These are phyloP conservation scores for Andalucia godoyi DNA, from an alignment of 78 protist species.

Conservation along the genomic window DNA sequence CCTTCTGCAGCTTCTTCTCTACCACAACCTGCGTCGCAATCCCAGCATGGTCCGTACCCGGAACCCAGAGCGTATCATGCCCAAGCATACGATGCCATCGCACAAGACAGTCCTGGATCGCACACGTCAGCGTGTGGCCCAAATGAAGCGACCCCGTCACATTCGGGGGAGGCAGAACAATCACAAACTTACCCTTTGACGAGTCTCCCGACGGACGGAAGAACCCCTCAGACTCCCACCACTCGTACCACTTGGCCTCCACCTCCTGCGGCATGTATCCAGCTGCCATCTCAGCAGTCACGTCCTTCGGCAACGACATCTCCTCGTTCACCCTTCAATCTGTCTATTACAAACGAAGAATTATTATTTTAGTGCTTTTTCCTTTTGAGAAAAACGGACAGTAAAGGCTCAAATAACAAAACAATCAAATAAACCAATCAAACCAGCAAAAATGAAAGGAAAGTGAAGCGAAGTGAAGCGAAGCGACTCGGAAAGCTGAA, in stretches of 20 bases:
- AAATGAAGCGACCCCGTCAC: conserved; percentile 98
- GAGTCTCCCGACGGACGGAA: conserved; percentile 56
- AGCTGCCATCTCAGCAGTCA: too few relatives aligned
- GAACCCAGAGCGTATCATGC: conserved; percentile 74
- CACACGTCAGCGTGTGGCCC: conserved; percentile 95
- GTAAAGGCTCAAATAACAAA: too few relatives aligned
- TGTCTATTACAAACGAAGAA: too few relatives aligned
- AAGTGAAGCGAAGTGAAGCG: too few relatives aligned
- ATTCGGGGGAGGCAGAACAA: conserved; percentile 98
- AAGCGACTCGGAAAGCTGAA: too few relatives aligned
- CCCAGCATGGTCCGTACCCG: conserved; percentile 99
- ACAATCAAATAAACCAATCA: too few relatives aligned
- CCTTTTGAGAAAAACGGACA: too few relatives aligned
- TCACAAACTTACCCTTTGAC: conserved; percentile 41
- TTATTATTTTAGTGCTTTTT: too few relatives aligned
- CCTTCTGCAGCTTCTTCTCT: conserved; percentile 69
- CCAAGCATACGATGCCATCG: conserved; percentile 93
- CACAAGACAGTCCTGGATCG: conserved; percentile 74
- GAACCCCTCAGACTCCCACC: conserved; percentile 86
- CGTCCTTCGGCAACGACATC: too few relatives aligned
- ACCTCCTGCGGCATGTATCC: conserved; percentile 70
- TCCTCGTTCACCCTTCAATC: too few relatives aligned
- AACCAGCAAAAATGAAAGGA: too few relatives aligned
- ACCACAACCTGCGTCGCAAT: conserved; percentile 92
- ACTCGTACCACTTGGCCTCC: conserved; percentile 85